Conservation (phyloP, 78 protist species). For the Planoprotostelium fungivorum region DNA sequence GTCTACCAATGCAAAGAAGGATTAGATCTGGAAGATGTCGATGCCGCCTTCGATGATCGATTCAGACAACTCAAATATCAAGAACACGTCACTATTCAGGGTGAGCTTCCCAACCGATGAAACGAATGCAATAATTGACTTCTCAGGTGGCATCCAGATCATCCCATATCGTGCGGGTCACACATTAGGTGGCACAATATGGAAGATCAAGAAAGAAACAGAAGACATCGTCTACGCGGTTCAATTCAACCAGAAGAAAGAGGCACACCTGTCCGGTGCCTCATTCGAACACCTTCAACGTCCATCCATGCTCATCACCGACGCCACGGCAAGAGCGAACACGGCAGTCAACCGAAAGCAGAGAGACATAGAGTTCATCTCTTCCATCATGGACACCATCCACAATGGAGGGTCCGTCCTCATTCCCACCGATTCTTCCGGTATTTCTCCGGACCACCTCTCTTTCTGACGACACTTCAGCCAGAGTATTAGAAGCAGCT, state of each 20-base stretch:
- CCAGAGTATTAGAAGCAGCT: background rate
- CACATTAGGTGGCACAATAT: background rate
- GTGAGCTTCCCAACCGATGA: too few species aligned
- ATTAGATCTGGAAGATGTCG: slow-evolving; percentile 72
- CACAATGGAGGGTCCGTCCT: background rate
- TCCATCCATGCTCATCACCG: background rate
- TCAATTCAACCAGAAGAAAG: background rate
- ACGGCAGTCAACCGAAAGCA: background rate
- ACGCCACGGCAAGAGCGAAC: background rate
- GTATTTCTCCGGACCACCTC: background rate
- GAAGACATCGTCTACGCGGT: background rate
- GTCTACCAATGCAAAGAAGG: slow-evolving; percentile 29
- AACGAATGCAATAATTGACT: too few species aligned
- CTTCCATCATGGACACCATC: background rate
- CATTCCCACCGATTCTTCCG: background rate
- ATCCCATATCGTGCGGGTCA: slow-evolving; percentile 60
- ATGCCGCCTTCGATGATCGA: slow-evolving; percentile 51
- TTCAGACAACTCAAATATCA: slow-evolving; percentile 59
- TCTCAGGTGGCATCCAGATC: slow-evolving; percentile 27
- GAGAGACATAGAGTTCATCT: background rate
- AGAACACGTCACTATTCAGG: slow-evolving; percentile 31
- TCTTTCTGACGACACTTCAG: background rate
- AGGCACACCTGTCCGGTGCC: background rate
- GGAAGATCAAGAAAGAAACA: background rate
- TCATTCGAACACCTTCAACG: background rate